Percentiles rank a stretch among this genome's conserved stretches.
Evolutionary conservation across 257 asterid genomes (phyloP).

Genomic region (Prunella vulgaris): DNA sequence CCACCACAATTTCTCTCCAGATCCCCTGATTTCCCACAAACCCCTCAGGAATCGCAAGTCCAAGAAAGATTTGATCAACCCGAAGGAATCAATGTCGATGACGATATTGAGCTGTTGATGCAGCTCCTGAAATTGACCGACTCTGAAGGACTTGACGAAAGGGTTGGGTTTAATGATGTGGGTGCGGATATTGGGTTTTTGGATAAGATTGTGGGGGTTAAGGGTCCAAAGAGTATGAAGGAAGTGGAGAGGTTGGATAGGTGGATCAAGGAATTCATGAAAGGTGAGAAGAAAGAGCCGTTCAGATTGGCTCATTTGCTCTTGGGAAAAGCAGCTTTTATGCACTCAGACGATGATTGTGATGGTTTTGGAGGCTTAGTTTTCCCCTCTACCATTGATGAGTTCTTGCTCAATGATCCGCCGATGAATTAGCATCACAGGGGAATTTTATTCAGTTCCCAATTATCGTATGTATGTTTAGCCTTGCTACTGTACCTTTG

Average conservation of each 20-base stretch:
- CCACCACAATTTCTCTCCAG: slow-evolving; percentile 41
- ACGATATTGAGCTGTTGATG: slow-evolving; percentile 47
- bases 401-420: slow-evolving; percentile 60
- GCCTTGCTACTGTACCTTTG: neutral
- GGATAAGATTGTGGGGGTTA: slow-evolving; percentile 45
- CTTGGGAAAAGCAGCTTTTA: slow-evolving; percentile 46
- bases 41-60: slow-evolving; percentile 18
- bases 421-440: slow-evolving; percentile 24
- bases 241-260: slow-evolving; percentile 44
- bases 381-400: slow-evolving; percentile 47
- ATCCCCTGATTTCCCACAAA: slow-evolving; percentile 33
- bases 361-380: slow-evolving; percentile 40
- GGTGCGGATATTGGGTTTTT: slow-evolving; percentile 48
- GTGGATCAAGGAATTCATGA: slow-evolving; percentile 49
- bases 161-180: slow-evolving; percentile 6
- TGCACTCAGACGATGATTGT: slow-evolving; percentile 27
- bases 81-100: slow-evolving; percentile 27
- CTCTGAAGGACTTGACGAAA: slow-evolving; percentile 6
- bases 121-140: slow-evolving; percentile 37
- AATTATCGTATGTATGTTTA: neutral
- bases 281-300: slow-evolving; percentile 40
- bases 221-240: slow-evolving; percentile 50
- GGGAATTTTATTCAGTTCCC: neutral
- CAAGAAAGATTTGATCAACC: neutral
- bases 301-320: slow-evolving; percentile 60